Evolutionary conservation across 2,329 filamentous ascomycete species (phyloP), one percentile per base, ranked within the genome.

Genomic region (Talaromyces sp.): DNA sequence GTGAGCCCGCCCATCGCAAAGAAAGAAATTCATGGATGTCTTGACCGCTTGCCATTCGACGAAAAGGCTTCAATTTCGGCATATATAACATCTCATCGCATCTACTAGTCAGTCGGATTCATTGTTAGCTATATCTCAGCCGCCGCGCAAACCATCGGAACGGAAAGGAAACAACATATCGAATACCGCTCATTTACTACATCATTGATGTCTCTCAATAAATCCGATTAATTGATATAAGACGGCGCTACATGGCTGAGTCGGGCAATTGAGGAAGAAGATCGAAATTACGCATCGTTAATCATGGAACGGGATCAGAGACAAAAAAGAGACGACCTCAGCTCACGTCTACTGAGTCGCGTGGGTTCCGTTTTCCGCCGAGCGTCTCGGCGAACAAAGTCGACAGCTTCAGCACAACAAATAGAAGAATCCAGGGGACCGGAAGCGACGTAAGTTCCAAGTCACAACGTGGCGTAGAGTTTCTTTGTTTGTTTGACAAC

Each of bases 311-410:
- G 56, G 36, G 58, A 61, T 29, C 65, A 63, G 22, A 56, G 43
- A 34, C 62, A 36, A 19, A 64, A 67, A 51, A 63, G 54, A 49
- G 56, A 61, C 13, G 65, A 67, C 38, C 15, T 61, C 25, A 51
- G 34, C 5, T 64, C 65, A 11, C 65, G 65, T 19, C 25, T 67
- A 17, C 56, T 67, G 22, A 61, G 31, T 58, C 65, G 65, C 5
- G 29, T 67, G 25, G 51, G 64, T 15, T 66, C 60, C 19, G 64
- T 66, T 25, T 64, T 67, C 7, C 65, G 65, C 31, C 65, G 65
- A 40, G 27, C 45, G 11, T 58, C 64, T n/a, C 60, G 64, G 27
- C 51, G 64, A 25, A 66, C 64, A 11, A 49, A 59, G 43, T 66
- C 64, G 10, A 58, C 59, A 11, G 64, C 43, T 11, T 66, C 64